A percentile compares a stretch with the other conserved stretches of the same genome.
Evolutionary conservation across 192 early-diverging fungal genomes (phyloP).

Genomic region (Umbelopsis sp.): DNA sequence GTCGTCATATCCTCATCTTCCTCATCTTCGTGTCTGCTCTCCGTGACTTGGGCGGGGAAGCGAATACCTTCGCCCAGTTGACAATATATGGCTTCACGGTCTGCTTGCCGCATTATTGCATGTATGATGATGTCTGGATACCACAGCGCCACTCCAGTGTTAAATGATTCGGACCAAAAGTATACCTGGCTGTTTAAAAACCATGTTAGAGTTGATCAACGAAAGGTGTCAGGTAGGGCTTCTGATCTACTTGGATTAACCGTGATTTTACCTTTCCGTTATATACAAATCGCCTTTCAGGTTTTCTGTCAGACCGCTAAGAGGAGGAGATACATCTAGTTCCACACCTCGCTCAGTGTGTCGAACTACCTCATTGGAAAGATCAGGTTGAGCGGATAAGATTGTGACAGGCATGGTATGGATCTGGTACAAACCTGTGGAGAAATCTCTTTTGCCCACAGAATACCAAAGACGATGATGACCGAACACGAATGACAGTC

Average conservation of each 20-base stretch:
- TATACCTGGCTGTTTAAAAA: conserved; percentile 46
- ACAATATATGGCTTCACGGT: conserved; percentile 63
- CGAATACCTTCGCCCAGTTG: conserved; percentile 53
- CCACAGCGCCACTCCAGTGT: conserved; percentile 56
- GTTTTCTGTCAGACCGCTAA: conserved; percentile 18
- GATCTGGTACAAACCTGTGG: background rate
- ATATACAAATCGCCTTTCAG: conserved; percentile 50
- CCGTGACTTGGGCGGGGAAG: conserved; percentile 39
- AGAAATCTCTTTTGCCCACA: too few relatives aligned
- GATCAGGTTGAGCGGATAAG: conserved; percentile 28
- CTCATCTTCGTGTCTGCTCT: conserved; percentile 38
- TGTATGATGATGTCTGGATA: conserved; percentile 72
- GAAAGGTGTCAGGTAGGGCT: background rate
- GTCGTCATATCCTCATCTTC: conserved; percentile 48
- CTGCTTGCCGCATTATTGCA: conserved; percentile 61
- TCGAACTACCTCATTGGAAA: conserved; percentile 15
- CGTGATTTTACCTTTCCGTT: conserved; percentile 44
- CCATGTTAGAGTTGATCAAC: background rate
- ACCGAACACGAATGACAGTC: too few relatives aligned
- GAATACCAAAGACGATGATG: too few relatives aligned
- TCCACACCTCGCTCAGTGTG: conserved; percentile 22
- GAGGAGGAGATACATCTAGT: conserved; percentile 34
- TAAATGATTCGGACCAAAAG: conserved; percentile 46
- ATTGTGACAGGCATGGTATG: conserved; percentile 37
- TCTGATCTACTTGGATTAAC: background rate